Percentiles rank a stretch among this genome's conserved stretches.
These are phyloP conservation scores for Arachis monticola DNA, from an alignment of 331 rosid genomes.

Conservation along the genomic window DNA sequence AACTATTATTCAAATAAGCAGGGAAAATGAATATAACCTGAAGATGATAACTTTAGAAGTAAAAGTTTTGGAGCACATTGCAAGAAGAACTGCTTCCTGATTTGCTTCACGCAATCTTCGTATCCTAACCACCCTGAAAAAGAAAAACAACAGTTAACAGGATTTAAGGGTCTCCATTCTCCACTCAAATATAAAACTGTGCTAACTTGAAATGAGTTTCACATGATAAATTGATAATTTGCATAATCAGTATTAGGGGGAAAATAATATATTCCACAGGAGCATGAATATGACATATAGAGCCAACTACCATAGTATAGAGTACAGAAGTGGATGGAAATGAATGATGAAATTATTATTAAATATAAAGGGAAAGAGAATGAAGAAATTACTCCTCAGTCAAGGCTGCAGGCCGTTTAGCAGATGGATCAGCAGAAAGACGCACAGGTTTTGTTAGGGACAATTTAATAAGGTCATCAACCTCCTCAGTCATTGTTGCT, in stretches of 20 bases:
- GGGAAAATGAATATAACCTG: constrained; percentile 60
- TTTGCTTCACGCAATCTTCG: constrained; percentile 90
- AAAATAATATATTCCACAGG: neutral
- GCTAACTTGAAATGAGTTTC: neutral
- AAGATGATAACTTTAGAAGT: constrained; percentile 79
- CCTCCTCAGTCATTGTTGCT: constrained; percentile 96
- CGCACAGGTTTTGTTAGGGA: constrained; percentile 89
- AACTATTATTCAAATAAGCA: constrained; percentile 2
- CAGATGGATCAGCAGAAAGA: constrained; percentile 89
- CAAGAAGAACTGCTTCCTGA: constrained; percentile 94
- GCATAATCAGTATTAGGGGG: neutral
- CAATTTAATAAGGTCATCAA: constrained; percentile 86
- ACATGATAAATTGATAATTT: neutral
- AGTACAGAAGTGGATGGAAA: constrained; percentile 1
- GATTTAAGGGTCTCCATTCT: constrained; percentile 1
- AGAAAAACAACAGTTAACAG: constrained; percentile 26
- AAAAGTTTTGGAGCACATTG: constrained; percentile 87
- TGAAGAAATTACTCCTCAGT: constrained; percentile 79
- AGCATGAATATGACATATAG: constrained; percentile 14
- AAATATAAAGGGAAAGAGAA: constrained; percentile 28
- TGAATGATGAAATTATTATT: constrained; percentile 4
- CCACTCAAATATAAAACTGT: constrained; percentile 20
- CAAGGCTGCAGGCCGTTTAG: constrained; percentile 84
- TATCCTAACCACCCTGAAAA: constrained; percentile 85
- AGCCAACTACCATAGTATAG: constrained; percentile 1